Evolutionary conservation across 306 rosid genomes (phyloP).

Genomic region (Medicago lupulina): DNA sequence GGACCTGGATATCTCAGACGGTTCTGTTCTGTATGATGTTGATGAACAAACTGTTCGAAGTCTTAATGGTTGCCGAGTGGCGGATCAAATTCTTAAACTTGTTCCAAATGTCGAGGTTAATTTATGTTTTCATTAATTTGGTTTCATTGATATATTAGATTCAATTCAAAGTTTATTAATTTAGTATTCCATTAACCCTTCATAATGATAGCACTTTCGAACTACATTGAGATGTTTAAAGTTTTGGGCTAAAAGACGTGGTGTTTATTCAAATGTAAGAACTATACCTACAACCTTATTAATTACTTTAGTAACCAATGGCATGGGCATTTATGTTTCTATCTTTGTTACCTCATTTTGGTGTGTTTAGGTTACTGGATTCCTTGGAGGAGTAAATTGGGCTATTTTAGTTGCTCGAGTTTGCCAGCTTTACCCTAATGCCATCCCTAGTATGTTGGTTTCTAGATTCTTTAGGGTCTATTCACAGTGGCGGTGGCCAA

Average conservation of each 20-base stretch:
- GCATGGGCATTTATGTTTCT: conserved; percentile 6
- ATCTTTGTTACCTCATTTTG: conserved; percentile 23
- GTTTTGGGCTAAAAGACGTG: conserved; percentile 97
- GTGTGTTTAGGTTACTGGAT: conserved; percentile 84
- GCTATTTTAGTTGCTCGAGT: conserved; percentile 94
- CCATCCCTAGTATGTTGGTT: conserved; percentile 96
- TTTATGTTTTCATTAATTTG: conserved; percentile 39
- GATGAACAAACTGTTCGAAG: conserved; percentile 95
- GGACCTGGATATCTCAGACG: conserved; percentile 88
- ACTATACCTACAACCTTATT: conserved; percentile 6
- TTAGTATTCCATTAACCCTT: conserved; percentile 44
- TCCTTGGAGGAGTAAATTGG: conserved; percentile 99
- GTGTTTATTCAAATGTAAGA: conserved; percentile 97
- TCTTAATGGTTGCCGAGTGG: conserved; percentile 97
- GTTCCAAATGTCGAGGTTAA: conserved; percentile 92
- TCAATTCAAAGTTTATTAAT: conserved; percentile 42
- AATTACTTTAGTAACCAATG: conserved; percentile 10
- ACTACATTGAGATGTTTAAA: conserved; percentile 85
- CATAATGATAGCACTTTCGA: conserved; percentile 77
- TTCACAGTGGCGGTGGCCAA: conserved; percentile 99
- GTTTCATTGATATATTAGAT: conserved; percentile 33
- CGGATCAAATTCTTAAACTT: conserved; percentile 96
- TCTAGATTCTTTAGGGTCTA: conserved; percentile 96
- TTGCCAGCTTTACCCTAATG: conserved; percentile 98
- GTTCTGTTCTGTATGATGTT: conserved; percentile 70